A percentile compares a stretch with the other conserved stretches of the same genome.
These are phyloP conservation scores for Myxozyma geophila DNA, from an alignment of 805 yeast genomes.

Conservation along the genomic window DNA sequence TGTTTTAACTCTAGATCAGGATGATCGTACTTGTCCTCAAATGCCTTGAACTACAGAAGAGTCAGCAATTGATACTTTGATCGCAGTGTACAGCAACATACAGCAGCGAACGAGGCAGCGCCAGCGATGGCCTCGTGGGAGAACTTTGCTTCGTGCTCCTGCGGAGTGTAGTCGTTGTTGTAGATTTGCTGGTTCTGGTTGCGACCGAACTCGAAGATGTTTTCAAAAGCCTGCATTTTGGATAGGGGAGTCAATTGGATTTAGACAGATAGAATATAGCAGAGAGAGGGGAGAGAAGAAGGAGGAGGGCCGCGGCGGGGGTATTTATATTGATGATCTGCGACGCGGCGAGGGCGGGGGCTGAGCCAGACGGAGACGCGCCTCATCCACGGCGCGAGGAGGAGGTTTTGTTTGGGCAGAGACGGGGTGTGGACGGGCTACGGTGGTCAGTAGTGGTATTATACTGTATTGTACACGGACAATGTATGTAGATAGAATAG, in stretches of 20 bases:
- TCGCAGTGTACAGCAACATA: constrained; percentile 3
- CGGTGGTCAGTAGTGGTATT: too few relatives aligned
- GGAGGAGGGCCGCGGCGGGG: background rate
- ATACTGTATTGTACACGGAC: too few relatives aligned
- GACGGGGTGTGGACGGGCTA: too few relatives aligned
- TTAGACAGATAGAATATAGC: background rate
- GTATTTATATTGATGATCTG: too few relatives aligned
- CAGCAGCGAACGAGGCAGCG: constrained; percentile 42
- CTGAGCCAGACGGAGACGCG: too few relatives aligned
- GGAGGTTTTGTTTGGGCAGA: too few relatives aligned
- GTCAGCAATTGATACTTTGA: background rate
- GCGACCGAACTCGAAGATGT: constrained; percentile 22
- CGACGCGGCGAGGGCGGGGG: too few relatives aligned
- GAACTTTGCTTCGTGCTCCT: constrained; percentile 41
- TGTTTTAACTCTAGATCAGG: background rate
- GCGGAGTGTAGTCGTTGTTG: constrained; percentile 24
- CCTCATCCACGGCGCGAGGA: too few relatives aligned
- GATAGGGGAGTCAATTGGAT: background rate
- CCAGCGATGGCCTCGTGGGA: constrained; percentile 43
- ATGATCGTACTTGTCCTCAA: constrained; percentile 37
- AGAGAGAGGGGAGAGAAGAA: background rate
- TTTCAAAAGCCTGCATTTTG: constrained; percentile 35
- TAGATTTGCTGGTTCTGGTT: constrained; percentile 24
- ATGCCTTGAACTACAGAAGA: constrained; percentile 35
- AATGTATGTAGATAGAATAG: too few relatives aligned